Conservation (phyloP, 768 basidiomycete species). For the Candolleomyces eurysporus region DNA sequence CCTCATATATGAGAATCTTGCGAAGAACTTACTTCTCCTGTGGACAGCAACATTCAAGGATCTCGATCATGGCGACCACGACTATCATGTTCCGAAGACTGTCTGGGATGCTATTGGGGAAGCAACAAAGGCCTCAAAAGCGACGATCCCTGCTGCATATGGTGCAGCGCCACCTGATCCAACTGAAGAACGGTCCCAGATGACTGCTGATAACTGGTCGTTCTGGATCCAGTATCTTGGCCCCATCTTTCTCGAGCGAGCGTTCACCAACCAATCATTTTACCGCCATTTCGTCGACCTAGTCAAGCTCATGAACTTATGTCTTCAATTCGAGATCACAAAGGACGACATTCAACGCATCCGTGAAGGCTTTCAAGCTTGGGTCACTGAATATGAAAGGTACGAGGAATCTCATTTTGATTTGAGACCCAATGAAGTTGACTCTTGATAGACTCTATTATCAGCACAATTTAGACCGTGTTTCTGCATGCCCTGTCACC, state of each 20-base stretch:
- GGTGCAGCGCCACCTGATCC: conserved; percentile 26
- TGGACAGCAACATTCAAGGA: conserved; percentile 35
- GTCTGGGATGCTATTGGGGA: conserved; percentile 40
- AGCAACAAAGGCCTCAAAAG: conserved; percentile 27
- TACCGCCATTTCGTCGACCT: conserved; percentile 36
- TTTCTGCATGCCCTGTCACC: neutral
- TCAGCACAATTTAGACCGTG: neutral
- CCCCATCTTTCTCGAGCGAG: conserved; percentile 31
- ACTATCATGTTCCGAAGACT: conserved; percentile 23
- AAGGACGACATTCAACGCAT: conserved; percentile 22
- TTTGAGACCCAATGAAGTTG: neutral
- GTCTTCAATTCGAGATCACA: conserved; percentile 29
- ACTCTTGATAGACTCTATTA: neutral
- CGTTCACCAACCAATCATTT: conserved; percentile 28
- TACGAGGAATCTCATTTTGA: conserved; percentile 13
- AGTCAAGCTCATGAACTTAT: conserved; percentile 30
- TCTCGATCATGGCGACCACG: conserved; percentile 27
- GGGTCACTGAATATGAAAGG: conserved; percentile 40
- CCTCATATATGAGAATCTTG: conserved; percentile 41
- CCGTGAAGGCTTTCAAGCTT: conserved; percentile 24
- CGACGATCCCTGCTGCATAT: conserved; percentile 38
- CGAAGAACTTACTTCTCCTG: conserved; percentile 35
- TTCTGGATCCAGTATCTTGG: conserved; percentile 39
- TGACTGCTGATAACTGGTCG: conserved; percentile 35
- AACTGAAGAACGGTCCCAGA: conserved; percentile 16